These are phyloP conservation scores for Botrytis squamosa DNA, from an alignment of 2,329 filamentous ascomycete genomes.

Conservation along the genomic window DNA sequence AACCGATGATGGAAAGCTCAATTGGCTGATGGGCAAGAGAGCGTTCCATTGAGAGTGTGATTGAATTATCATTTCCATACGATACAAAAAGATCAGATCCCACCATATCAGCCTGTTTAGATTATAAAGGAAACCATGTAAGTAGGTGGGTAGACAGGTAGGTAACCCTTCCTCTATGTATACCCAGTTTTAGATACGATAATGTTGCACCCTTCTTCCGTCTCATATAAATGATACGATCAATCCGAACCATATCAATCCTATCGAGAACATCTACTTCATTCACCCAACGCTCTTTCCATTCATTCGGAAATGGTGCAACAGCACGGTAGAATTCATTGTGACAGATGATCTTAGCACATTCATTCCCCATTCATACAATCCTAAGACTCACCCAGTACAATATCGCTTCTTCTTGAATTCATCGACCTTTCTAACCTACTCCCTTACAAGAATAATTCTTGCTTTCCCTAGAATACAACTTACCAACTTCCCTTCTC, in stretches of 20 bases:
- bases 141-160: not conserved
- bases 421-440: not conserved
- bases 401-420: not conserved
- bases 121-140: not conserved
- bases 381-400: not conserved
- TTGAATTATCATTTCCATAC: not conserved
- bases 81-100: not conserved
- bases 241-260: not conserved
- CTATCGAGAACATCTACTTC: not conserved
- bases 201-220: constrained; percentile 13
- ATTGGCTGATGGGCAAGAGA: no score
- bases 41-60: not conserved
- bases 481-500: not conserved
- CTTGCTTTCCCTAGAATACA: not conserved
- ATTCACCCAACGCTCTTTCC: constrained; percentile 8
- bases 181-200: not conserved
- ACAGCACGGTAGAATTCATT: not conserved
- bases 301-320: not conserved
- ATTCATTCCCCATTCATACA: not conserved
- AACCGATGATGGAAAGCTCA: constrained; percentile 1
- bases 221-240: not conserved
- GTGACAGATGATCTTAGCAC: not conserved
- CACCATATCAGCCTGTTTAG: constrained; percentile 12
- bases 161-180: not conserved
- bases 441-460: not conserved